phyloP scores from a whole-genome alignment of 352 stramenopile species.

The Pythium apleroticum region DNA sequence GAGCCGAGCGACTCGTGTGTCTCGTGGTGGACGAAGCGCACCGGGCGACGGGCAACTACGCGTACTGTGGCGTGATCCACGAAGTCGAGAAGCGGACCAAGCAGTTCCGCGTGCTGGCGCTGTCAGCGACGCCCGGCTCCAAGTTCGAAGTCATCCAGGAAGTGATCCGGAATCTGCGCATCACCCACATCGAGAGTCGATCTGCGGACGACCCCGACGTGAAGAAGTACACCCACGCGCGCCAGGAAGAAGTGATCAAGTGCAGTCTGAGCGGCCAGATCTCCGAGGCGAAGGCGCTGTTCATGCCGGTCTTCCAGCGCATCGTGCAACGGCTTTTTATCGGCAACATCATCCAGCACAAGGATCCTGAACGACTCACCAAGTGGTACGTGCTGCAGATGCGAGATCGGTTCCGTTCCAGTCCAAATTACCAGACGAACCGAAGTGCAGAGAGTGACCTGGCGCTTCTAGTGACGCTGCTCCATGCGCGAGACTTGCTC shows the following conservation, averaged over 20 bases:
- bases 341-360: constrained; percentile 62
- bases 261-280: constrained; percentile 63
- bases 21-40: constrained; percentile 98
- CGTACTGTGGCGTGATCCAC: constrained; percentile 93
- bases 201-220: constrained; percentile 95
- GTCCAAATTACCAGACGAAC: constrained; percentile 58
- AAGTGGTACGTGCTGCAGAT: constrained; percentile 81
- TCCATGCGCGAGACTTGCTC: constrained; percentile 80
- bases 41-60: constrained; percentile 95
- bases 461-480: constrained; percentile 64
- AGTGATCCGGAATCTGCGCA: constrained; percentile 94
- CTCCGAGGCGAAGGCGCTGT: constrained; percentile 61
- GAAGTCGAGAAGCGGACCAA: constrained; percentile 60
- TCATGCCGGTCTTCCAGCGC: constrained; percentile 58
- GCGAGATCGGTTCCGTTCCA: constrained; percentile 71
- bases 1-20: constrained; percentile 90
- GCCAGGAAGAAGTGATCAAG: constrained; percentile 84
- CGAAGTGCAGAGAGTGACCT: constrained; percentile 77
- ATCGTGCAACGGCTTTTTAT: constrained; percentile 59
- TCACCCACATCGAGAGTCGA: constrained; percentile 94
- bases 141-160: constrained; percentile 96
- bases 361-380: constrained; percentile 72
- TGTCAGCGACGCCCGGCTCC: constrained; percentile 96
- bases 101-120: constrained; percentile 91
- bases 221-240: constrained; percentile 81